These are phyloP conservation scores for Yueomyces sinensis DNA, from an alignment of 805 yeast genomes.

Conservation along the genomic window DNA sequence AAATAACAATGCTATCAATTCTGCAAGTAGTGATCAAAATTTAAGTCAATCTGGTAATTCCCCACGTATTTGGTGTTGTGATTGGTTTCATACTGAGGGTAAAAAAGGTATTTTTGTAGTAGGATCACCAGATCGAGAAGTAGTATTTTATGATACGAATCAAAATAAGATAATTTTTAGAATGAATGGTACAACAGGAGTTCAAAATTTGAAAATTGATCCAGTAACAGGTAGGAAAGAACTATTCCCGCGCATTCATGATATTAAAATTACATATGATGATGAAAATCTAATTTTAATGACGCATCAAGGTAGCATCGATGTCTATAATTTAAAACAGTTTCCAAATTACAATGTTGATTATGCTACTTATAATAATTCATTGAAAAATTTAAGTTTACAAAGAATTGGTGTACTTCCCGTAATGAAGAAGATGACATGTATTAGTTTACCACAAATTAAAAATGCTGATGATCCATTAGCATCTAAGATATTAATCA, in stretches of 20 bases:
- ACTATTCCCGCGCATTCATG: conserved; percentile 43
- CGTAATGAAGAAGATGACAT: conserved; percentile 48
- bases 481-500: conserved; percentile 36
- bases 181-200: conserved; percentile 15
- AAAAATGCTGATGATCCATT: conserved; percentile 1
- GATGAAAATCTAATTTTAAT: conserved; percentile 50
- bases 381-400: conserved; percentile 9
- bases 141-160: conserved; percentile 32
- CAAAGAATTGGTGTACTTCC: conserved; percentile 32
- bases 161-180: conserved; percentile 12
- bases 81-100: conserved; percentile 46
- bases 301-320: conserved; percentile 47
- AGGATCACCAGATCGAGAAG: conserved; percentile 66
- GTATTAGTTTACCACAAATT: conserved; percentile 39
- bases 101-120: conserved; percentile 38
- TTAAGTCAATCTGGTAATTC: conserved; percentile 7
- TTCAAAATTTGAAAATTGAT: conserved; percentile 2
- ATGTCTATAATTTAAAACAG: conserved; percentile 38
- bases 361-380: neutral
- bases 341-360: conserved; percentile 2
- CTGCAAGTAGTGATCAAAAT: neutral
- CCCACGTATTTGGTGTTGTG: conserved; percentile 42
- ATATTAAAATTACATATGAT: conserved; percentile 52
- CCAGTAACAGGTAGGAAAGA: conserved; percentile 4
- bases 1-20: neutral